Conservation (phyloP, 176 grass and related monocot genomes). For the Hyparrhenia diplandra region DNA sequence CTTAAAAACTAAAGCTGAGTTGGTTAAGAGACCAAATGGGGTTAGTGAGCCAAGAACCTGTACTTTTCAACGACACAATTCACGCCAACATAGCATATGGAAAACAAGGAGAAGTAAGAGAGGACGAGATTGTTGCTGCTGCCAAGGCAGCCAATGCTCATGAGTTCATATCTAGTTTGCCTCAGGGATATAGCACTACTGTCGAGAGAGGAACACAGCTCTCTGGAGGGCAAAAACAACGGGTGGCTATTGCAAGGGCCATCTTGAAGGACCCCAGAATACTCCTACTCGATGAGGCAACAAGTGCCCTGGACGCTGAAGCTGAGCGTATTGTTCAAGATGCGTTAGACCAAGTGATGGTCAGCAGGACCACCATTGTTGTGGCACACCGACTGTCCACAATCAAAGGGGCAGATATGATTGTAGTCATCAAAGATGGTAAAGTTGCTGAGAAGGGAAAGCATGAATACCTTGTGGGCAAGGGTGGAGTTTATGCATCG, state of each 20-base stretch:
- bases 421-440: constrained; percentile 47
- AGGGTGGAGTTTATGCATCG: constrained; percentile 35
- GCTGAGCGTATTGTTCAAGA: constrained; percentile 49
- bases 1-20: constrained; percentile 35
- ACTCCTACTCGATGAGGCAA: constrained; percentile 54
- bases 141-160: constrained; percentile 49
- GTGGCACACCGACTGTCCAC: constrained; percentile 59
- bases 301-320: constrained; percentile 58
- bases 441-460: constrained; percentile 39
- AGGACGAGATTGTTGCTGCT: constrained; percentile 35
- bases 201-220: constrained; percentile 52
- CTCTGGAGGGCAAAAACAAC: constrained; percentile 61
- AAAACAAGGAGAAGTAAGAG: constrained; percentile 33
- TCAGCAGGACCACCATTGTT: constrained; percentile 44
- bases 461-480: constrained; percentile 38
- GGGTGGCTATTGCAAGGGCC: constrained; percentile 54
- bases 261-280: constrained; percentile 51
- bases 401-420: constrained; percentile 44
- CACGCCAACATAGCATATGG: constrained; percentile 55
- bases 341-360: constrained; percentile 34
- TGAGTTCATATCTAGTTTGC: constrained; percentile 46
- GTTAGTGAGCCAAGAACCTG: constrained; percentile 61
- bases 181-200: constrained; percentile 39
- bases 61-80: constrained; percentile 56
- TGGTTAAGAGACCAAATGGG: constrained; percentile 69